These are phyloP conservation scores for Ceratocystis cubensis DNA, from an alignment of 2,329 filamentous ascomycete genomes.

Conservation along the genomic window DNA sequence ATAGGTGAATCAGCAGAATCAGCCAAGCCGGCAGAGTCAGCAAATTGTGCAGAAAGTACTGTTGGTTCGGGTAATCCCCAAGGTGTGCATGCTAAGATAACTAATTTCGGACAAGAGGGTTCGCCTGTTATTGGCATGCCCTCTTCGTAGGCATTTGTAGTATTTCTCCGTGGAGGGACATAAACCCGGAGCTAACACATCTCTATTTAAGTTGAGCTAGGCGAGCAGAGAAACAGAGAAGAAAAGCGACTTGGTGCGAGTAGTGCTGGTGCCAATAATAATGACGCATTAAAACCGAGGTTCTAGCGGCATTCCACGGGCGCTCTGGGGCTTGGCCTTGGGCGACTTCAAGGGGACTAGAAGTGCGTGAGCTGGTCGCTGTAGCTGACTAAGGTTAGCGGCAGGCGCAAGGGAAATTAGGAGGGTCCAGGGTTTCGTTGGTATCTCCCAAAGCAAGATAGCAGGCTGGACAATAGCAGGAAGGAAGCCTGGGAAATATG, in stretches of 20 bases:
- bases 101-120: too few species aligned
- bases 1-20: background rate
- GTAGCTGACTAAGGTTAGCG: background rate
- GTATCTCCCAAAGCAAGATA: background rate
- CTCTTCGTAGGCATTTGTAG: too few species aligned
- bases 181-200: background rate
- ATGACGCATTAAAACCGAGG: background rate
- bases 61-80: too few species aligned
- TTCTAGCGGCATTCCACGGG: constrained; percentile 13
- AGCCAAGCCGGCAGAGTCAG: too few species aligned
- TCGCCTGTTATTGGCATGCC: too few species aligned
- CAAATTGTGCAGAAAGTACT: too few species aligned
- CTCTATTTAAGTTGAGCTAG: background rate
- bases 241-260: background rate
- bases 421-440: background rate
- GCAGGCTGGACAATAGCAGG: background rate
- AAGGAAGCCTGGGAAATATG: too few species aligned
- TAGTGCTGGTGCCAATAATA: background rate
- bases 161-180: too few species aligned
- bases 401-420: constrained; percentile 3
- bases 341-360: background rate
- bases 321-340: background rate
- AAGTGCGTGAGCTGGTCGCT: background rate
- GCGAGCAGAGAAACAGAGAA: too few species aligned
- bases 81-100: too few species aligned